phyloP scores from a whole-genome alignment of 441 rosid species.

The Corymbia citriodora region DNA sequence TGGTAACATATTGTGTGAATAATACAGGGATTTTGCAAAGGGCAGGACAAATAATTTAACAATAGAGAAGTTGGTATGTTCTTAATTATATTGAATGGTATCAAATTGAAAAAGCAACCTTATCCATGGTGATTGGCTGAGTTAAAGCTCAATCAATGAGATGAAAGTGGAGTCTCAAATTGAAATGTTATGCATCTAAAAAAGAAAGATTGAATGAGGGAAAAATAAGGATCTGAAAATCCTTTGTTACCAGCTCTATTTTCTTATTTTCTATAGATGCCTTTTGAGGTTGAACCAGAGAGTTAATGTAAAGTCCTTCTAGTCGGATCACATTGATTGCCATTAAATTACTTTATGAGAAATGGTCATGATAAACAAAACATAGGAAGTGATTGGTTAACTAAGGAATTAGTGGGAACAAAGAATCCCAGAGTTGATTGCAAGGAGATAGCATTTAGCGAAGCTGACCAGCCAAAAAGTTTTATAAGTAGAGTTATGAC shows the following conservation, averaged over 20 bases:
- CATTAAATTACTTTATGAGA: not conserved
- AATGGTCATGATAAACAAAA: not conserved
- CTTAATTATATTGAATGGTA: not conserved
- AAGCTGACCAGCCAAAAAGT: not conserved
- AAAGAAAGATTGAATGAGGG: not conserved
- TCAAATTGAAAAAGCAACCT: not conserved
- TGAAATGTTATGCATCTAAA: not conserved
- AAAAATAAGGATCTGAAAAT: not conserved
- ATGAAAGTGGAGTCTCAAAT: not conserved
- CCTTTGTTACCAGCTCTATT: not conserved
- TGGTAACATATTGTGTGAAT: not conserved
- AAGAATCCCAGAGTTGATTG: not conserved
- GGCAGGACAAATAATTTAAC: not conserved
- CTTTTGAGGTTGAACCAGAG: not conserved
- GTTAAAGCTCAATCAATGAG: not conserved
- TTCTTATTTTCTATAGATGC: not conserved
- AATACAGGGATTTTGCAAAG: not conserved
- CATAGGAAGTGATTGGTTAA: not conserved
- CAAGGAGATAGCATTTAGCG: not conserved
- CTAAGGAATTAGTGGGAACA: not conserved
- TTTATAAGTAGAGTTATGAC: not conserved
- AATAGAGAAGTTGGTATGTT: not conserved
- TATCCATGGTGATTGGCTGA: not conserved
- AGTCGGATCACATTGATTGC: not conserved
- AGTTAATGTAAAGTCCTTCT: not conserved